phyloP scores from a whole-genome alignment of 805 yeast species.

The Millerozyma miso region DNA sequence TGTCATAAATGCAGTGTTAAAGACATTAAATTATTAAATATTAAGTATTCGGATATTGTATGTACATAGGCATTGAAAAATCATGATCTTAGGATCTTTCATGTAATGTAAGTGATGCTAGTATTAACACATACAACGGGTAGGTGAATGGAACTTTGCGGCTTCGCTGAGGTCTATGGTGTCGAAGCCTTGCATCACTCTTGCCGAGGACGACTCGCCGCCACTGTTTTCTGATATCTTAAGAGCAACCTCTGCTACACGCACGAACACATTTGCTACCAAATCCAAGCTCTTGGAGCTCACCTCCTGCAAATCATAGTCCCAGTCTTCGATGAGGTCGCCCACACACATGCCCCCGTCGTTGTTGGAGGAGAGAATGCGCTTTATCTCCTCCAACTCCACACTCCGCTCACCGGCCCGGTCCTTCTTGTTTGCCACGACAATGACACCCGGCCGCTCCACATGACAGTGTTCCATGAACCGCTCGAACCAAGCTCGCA shows the following conservation, averaged over 20 bases:
- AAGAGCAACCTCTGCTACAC: slow-evolving; percentile 36
- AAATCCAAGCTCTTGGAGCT: slow-evolving; percentile 25
- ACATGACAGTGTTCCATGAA: slow-evolving; percentile 48
- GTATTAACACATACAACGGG: slow-evolving; percentile 19
- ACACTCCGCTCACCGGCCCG: slow-evolving; percentile 28
- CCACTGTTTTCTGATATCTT: slow-evolving; percentile 9
- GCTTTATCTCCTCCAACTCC: slow-evolving; percentile 32
- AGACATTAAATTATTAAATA: not conserved
- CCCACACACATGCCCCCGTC: slow-evolving; percentile 15
- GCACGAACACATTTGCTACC: slow-evolving; percentile 31
- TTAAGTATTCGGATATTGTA: not conserved
- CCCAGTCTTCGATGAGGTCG: slow-evolving; percentile 30
- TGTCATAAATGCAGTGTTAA: not conserved
- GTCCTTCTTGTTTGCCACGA: slow-evolving; percentile 54
- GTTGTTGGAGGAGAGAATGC: slow-evolving; percentile 22
- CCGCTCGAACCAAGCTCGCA: slow-evolving; percentile 45
- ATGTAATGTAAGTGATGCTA: not conserved
- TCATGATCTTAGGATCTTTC: not conserved
- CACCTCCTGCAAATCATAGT: slow-evolving; percentile 27
- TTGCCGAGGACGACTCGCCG: slow-evolving; percentile 1
- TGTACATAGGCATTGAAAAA: slow-evolving; percentile 9
- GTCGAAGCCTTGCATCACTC: slow-evolving; percentile 21
- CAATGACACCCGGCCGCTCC: slow-evolving; percentile 42
- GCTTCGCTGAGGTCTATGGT: slow-evolving; percentile 22
- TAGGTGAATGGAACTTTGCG: not conserved